A percentile compares a stretch with the other conserved stretches of the same genome.
Conservation (phyloP, 192 early-diverging fungal species). For the Mycoemilia scoparia region DNA sequence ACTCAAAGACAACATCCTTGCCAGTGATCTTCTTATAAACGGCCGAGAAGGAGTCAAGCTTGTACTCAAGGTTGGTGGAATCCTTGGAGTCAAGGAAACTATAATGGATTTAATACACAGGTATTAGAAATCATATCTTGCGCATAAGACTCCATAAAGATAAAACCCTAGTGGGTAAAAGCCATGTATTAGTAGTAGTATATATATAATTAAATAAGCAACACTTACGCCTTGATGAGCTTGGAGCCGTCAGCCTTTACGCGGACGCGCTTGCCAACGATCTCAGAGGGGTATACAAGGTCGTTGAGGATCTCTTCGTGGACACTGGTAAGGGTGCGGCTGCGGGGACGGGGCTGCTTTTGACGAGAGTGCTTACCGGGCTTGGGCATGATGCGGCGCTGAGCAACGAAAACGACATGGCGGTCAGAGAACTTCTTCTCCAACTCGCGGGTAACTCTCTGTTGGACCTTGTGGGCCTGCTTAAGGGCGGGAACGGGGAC, state of each 20-base stretch:
- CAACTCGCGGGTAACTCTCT: slow-evolving; percentile 91
- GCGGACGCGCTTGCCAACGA: slow-evolving; percentile 95
- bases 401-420: slow-evolving; percentile 85
- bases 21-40: slow-evolving; percentile 91
- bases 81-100: slow-evolving; percentile 97
- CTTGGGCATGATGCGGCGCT: slow-evolving; percentile 90
- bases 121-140: no score
- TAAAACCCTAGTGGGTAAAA: no score
- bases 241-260: slow-evolving; percentile 88
- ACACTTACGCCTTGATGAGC: slow-evolving; percentile 92
- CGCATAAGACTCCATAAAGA: no score
- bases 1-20: slow-evolving; percentile 98
- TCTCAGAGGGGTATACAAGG: slow-evolving; percentile 97
- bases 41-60: slow-evolving; percentile 92
- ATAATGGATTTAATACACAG: no score
- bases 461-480: slow-evolving; percentile 92
- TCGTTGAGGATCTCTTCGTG: slow-evolving; percentile 96
- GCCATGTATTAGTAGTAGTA: no score
- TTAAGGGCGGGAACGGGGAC: slow-evolving; percentile 90
- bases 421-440: slow-evolving; percentile 99
- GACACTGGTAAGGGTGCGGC: slow-evolving; percentile 87
- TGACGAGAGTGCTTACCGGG: slow-evolving; percentile 76
- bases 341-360: slow-evolving; percentile 86
- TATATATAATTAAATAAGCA: no score
- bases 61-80: slow-evolving; percentile 92